Base-by-base conservation (phyloP, 2,329 filamentous ascomycete species). In the Domatiomyces globalis region DNA sequence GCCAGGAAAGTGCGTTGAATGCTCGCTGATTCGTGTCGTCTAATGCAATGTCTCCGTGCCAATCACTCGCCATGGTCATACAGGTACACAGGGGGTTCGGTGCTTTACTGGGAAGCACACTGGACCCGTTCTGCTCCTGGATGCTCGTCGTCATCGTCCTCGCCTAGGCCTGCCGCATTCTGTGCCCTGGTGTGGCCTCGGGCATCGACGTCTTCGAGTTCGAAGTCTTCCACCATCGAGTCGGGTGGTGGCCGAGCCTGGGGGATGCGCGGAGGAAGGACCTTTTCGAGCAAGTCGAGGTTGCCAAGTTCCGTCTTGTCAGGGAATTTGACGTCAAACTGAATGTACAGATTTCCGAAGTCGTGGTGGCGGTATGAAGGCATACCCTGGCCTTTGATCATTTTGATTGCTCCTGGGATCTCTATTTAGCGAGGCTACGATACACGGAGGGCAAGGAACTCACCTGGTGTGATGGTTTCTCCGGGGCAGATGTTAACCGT, bases 261-360 rank as follows among this genome's bases (percentile, higher is more conserved):
- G 42, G 82, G 66, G 42, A 78, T 68, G 52, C 81, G 83, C 1
- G 84, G 71, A 1, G 90, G 90, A n/a, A 98, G 79, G 51, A 95
- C 82, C 61, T 82, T 78, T 65, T 92, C 88, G 42, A 98, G 81
- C 10, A 83, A 75, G 52, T 86, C 80, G 61, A 94, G 85, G 56
- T 86, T 83, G 52, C 80, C 75, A 49, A 84, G 75, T 39, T 78
- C 66, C 65, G 79, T 75, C 73, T 82, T 84, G 64, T 86, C 83
- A 47, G 92, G 92, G 78, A 98, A 96, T 73, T 94, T 95, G 71
- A 98, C 88, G 64, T 86, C 83, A 73, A 98, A 98, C 67, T 94
- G 87, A 65, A 98, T 88, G 75, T 92, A 98, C 62, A 98, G 76
- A 73, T 98, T 95, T 64, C 92, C 92, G 65, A 79, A 82, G 70